phyloP scores from a whole-genome alignment of 2,329 filamentous ascomycete genomes.

The Davidsoniella neocaledoniae region DNA sequence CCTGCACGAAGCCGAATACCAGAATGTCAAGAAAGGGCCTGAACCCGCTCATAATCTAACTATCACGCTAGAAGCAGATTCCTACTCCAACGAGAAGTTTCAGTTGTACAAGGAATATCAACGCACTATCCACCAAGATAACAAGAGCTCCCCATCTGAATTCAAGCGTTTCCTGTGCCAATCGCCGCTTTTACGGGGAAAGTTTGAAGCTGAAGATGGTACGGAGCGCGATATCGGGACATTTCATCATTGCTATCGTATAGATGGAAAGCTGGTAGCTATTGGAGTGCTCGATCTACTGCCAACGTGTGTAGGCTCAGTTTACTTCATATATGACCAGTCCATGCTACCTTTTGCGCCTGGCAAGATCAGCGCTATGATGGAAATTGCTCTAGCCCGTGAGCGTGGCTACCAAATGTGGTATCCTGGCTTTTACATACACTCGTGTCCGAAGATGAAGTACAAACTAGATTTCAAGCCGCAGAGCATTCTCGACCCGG shows the following conservation, averaged over 20 bases:
- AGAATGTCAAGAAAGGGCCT: conserved; percentile 36
- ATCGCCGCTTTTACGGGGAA: conserved; percentile 43
- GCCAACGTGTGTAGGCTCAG: conserved; percentile 60
- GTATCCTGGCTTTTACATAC: conserved; percentile 71
- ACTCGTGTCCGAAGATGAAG: conserved; percentile 64
- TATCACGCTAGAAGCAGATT: conserved; percentile 53
- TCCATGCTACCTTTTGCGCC: conserved; percentile 53
- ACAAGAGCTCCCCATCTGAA: conserved; percentile 35
- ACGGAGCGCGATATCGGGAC: conserved; percentile 45
- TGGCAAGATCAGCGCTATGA: conserved; percentile 58
- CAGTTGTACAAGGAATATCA: conserved; percentile 60
- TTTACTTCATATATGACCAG: conserved; percentile 70
- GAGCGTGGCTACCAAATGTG: conserved; percentile 59
- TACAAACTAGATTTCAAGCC: conserved; percentile 71
- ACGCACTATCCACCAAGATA: conserved; percentile 52
- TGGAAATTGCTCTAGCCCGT: conserved; percentile 53
- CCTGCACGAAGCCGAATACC: conserved; percentile 51
- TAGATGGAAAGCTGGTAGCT: conserved; percentile 60
- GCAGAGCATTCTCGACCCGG: conserved; percentile 49
- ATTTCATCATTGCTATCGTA: conserved; percentile 66
- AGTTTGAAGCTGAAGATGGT: conserved; percentile 28
- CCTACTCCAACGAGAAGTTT: conserved; percentile 63
- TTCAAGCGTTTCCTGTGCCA: conserved; percentile 60
- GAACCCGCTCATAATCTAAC: conserved; percentile 50
- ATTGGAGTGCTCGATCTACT: conserved; percentile 63